Percentiles rank a stretch among this genome's conserved stretches.
Conservation (phyloP, 2,329 filamentous ascomycete genomes). For the Macrophomina tecta region DNA sequence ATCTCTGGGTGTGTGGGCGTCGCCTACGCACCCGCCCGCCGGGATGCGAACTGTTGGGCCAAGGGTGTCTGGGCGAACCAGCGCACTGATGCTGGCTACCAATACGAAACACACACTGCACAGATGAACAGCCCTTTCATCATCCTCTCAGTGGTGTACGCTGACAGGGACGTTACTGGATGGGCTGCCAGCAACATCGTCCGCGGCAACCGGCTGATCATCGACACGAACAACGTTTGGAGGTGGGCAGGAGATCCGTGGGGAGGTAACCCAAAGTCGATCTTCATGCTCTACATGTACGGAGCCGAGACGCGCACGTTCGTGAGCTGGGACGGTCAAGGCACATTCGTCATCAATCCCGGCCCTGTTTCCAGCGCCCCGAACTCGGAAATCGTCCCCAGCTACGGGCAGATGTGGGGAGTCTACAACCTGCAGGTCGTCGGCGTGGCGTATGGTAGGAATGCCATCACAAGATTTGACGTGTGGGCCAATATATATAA, state of each 20-base stretch:
- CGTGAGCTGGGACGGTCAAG: not conserved
- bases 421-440: slow-evolving; percentile 3
- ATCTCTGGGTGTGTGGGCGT: not conserved
- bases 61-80: not conserved
- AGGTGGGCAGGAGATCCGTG: not conserved
- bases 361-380: not conserved
- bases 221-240: not conserved
- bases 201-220: not conserved
- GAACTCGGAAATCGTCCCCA: not conserved
- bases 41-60: not conserved
- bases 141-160: slow-evolving; percentile 17
- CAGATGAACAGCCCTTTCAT: slow-evolving; percentile 11
- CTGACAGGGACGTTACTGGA: not conserved
- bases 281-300: slow-evolving; percentile 22
- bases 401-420: not conserved
- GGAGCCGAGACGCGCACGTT: slow-evolving; percentile 14
- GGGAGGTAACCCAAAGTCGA: slow-evolving; percentile 1
- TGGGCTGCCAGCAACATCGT: not conserved
- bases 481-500: slow-evolving; percentile 4
- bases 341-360: slow-evolving; percentile 1
- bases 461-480: not conserved
- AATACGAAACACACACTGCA: not conserved
- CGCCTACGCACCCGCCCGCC: not conserved
- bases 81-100: not conserved
- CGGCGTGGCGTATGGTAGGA: not conserved